Percentiles rank a stretch among this genome's conserved stretches.
Evolutionary conservation across 345 rosid genomes (phyloP).

Genomic region (Kandelia obovata): DNA sequence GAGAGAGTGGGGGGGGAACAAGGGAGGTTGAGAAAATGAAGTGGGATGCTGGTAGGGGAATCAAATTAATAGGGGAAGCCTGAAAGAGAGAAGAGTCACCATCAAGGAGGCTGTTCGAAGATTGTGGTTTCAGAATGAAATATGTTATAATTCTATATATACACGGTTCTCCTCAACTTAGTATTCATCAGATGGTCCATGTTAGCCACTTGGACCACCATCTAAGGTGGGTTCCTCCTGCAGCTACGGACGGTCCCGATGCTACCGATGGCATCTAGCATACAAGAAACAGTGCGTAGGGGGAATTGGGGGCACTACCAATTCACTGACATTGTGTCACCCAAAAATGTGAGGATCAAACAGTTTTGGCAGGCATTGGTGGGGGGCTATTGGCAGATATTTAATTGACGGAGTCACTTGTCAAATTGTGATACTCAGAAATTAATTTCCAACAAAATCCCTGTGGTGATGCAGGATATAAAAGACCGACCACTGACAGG

Average conservation of each 20-base stretch:
- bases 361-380: conserved; percentile 10
- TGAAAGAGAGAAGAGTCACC: conserved; percentile 19
- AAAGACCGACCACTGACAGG: not conserved
- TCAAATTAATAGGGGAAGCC: conserved; percentile 36
- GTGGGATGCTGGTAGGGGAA: conserved; percentile 33
- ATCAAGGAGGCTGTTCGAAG: conserved; percentile 34
- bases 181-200: conserved; percentile 22
- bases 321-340: not conserved
- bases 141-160: not conserved
- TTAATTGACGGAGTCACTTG: not conserved
- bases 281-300: not conserved
- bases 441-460: not conserved
- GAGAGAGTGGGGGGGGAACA: conserved; percentile 8
- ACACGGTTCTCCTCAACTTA: not conserved
- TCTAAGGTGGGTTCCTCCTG: not conserved
- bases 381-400: conserved; percentile 25
- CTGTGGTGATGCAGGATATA: not conserved
- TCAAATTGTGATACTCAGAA: not conserved
- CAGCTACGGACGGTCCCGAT: conserved; percentile 26
- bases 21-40: conserved; percentile 28
- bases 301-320: not conserved
- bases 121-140: conserved; percentile 17
- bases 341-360: conserved; percentile 10
- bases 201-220: conserved; percentile 11
- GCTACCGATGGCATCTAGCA: not conserved